Evolutionary conservation across 768 basidiomycete genomes (phyloP).

Genomic region (Suillus cothurnatus): DNA sequence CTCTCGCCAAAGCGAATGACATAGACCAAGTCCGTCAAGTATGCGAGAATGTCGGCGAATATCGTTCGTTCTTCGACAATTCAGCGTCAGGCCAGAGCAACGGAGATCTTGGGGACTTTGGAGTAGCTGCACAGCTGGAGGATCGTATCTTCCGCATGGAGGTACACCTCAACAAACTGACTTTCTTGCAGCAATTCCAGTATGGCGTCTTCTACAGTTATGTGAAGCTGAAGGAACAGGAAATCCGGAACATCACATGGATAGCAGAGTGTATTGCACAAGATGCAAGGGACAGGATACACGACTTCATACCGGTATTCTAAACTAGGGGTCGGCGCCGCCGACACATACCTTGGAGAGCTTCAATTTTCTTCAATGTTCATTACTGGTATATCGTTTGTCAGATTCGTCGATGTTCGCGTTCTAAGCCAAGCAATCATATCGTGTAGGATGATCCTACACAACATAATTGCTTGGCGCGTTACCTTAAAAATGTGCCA

Average conservation of each 20-base stretch:
- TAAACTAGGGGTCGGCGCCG: too few species aligned
- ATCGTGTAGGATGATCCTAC: too few species aligned
- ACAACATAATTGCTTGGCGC: too few species aligned
- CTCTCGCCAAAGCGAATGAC: slow-evolving; percentile 91
- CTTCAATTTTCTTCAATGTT: too few species aligned
- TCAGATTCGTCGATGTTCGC: too few species aligned
- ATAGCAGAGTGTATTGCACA: slow-evolving; percentile 99
- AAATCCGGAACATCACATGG: slow-evolving; percentile 88
- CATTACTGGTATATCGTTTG: too few species aligned
- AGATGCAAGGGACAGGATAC: slow-evolving; percentile 92
- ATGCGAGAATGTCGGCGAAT: slow-evolving; percentile 88
- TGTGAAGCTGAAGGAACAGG: slow-evolving; percentile 90
- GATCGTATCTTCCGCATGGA: slow-evolving; percentile 94
- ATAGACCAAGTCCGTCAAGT: slow-evolving; percentile 88
- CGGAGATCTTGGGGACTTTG: slow-evolving; percentile 44
- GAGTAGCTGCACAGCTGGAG: slow-evolving; percentile 72
- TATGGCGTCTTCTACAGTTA: slow-evolving; percentile 92
- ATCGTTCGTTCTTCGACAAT: slow-evolving; percentile 85
- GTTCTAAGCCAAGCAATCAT: too few species aligned
- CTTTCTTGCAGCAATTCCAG: slow-evolving; percentile 97
- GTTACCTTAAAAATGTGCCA: too few species aligned
- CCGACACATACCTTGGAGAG: too few species aligned
- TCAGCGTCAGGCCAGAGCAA: slow-evolving; percentile 35
- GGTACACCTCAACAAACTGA: slow-evolving; percentile 90
- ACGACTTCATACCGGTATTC: slow-evolving; percentile 93